Evolutionary conservation across 352 stramenopile genomes (phyloP).

Genomic region (Globisporangium perplexum): DNA sequence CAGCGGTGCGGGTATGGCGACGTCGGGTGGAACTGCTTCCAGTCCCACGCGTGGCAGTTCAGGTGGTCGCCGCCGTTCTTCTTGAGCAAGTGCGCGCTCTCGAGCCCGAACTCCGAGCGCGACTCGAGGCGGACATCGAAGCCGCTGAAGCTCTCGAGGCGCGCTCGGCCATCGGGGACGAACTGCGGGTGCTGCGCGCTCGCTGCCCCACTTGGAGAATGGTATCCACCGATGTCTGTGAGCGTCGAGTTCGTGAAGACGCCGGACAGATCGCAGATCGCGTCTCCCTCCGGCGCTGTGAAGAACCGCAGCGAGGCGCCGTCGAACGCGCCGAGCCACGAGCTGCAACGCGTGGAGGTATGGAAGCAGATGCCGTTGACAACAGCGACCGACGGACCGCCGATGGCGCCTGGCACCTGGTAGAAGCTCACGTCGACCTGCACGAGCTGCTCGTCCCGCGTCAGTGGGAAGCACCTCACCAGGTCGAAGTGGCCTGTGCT

Average conservation of each 20-base stretch:
- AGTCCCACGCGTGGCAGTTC: conserved; percentile 45
- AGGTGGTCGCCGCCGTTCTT: conserved; percentile 40
- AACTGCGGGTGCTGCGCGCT: conserved; percentile 7
- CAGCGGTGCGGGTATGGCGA: conserved; percentile 18
- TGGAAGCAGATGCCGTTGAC: conserved; percentile 63
- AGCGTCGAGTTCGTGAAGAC: conserved; percentile 21
- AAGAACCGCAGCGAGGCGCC: conserved; percentile 38
- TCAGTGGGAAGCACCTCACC: conserved; percentile 29
- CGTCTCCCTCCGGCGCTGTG: conserved; percentile 21
- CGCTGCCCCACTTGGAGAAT: conserved; percentile 4
- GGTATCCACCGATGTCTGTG: conserved; percentile 32
- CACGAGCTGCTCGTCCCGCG: conserved; percentile 26
- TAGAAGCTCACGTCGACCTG: conserved; percentile 44
- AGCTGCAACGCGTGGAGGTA: conserved; percentile 43
- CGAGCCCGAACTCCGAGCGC: conserved; percentile 30
- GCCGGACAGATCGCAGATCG: conserved; percentile 23
- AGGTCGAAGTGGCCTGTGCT: conserved; percentile 4
- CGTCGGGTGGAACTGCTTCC: conserved; percentile 15
- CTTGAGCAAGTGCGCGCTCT: conserved; percentile 40
- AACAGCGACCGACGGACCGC: conserved; percentile 1
- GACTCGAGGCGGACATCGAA: conserved; percentile 45
- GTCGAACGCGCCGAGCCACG: conserved; percentile 44
- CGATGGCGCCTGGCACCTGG: not conserved
- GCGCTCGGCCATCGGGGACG: conserved; percentile 20
- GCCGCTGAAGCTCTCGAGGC: conserved; percentile 17